phyloP scores from a whole-genome alignment of 345 rosid genomes.

The Rubroshorea leprosula region DNA sequence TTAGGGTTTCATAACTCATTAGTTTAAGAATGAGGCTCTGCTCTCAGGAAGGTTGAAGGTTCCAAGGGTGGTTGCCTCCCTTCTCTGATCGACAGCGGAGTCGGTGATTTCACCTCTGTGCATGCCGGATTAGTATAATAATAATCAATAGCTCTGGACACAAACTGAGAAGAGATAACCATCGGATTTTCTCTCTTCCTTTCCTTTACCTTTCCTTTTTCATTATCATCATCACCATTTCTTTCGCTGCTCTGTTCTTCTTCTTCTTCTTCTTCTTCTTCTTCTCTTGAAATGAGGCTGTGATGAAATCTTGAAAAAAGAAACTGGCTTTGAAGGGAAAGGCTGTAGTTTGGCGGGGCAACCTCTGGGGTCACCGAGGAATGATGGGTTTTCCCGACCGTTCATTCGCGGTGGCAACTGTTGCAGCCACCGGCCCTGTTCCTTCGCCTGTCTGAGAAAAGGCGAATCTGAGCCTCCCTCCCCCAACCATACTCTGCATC shows the following conservation, averaged over 20 bases:
- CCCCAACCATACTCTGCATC: too few relatives aligned
- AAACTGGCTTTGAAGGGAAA: too few relatives aligned
- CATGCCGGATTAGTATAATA: background rate
- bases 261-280: background rate
- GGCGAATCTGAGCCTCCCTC: slow-evolving; percentile 41
- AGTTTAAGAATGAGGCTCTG: slow-evolving; percentile 40
- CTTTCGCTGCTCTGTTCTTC: background rate
- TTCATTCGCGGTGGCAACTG: too few relatives aligned
- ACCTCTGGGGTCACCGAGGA: too few relatives aligned
- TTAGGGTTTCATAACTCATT: slow-evolving; percentile 10
- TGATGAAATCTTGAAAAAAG: slow-evolving; percentile 24
- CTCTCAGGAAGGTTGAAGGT: slow-evolving; percentile 24
- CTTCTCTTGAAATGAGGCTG: slow-evolving; percentile 13
- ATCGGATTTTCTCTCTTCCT: too few relatives aligned
- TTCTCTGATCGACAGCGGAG: slow-evolving; percentile 12
- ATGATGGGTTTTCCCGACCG: too few relatives aligned
- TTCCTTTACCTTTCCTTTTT: background rate
- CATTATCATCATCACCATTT: background rate
- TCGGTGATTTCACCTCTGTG: slow-evolving; percentile 22
- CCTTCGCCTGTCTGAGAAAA: too few relatives aligned
- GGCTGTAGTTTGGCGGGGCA: too few relatives aligned
- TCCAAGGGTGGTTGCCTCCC: slow-evolving; percentile 4
- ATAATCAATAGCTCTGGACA: background rate
- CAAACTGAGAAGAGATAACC: background rate
- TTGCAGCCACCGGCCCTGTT: slow-evolving; percentile 28